A percentile compares a stretch with the other conserved stretches of the same genome.
phyloP scores from a whole-genome alignment of 2,329 filamentous ascomycete genomes.

The Verruconis gallopava region DNA sequence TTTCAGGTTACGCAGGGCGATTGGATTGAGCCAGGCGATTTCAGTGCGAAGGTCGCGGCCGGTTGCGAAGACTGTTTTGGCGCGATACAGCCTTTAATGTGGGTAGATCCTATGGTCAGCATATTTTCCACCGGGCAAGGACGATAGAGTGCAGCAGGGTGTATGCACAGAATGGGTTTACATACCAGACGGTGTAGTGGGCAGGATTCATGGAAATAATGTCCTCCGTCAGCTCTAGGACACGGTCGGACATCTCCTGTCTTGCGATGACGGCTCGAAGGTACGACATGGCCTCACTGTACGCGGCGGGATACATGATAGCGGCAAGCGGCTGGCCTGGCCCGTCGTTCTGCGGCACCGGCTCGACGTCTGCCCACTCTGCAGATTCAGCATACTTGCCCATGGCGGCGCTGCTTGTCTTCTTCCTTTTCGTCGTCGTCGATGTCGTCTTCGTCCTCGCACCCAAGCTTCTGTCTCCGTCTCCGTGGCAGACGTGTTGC shows the following conservation, averaged over 20 bases:
- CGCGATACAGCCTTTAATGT: conserved; percentile 60
- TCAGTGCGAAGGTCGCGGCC: conserved; percentile 53
- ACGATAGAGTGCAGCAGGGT: background rate
- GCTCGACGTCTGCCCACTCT: conserved; percentile 71
- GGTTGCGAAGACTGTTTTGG: conserved; percentile 56
- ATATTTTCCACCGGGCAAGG: background rate
- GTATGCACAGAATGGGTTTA: conserved; percentile 6
- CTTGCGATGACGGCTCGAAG: conserved; percentile 84
- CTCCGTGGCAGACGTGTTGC: too few relatives aligned
- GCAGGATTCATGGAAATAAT: conserved; percentile 90
- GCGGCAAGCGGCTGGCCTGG: conserved; percentile 64
- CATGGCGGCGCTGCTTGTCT: too few relatives aligned
- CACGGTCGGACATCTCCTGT: conserved; percentile 70
- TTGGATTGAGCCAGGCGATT: conserved; percentile 71
- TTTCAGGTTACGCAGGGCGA: conserved; percentile 75
- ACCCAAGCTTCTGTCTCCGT: too few relatives aligned
- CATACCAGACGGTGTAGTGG: conserved; percentile 90
- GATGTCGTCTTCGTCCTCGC: too few relatives aligned
- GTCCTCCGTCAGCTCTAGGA: conserved; percentile 70
- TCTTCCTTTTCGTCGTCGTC: too few relatives aligned
- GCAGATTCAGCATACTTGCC: conserved; percentile 51
- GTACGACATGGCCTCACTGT: conserved; percentile 85
- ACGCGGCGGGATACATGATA: conserved; percentile 83
- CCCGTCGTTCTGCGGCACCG: conserved; percentile 74
- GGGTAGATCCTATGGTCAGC: background rate